Percentiles rank a stretch among this genome's conserved stretches.
Conservation (phyloP, 2,329 filamentous ascomycete genomes). For the Ilyonectria mors-panacis region DNA sequence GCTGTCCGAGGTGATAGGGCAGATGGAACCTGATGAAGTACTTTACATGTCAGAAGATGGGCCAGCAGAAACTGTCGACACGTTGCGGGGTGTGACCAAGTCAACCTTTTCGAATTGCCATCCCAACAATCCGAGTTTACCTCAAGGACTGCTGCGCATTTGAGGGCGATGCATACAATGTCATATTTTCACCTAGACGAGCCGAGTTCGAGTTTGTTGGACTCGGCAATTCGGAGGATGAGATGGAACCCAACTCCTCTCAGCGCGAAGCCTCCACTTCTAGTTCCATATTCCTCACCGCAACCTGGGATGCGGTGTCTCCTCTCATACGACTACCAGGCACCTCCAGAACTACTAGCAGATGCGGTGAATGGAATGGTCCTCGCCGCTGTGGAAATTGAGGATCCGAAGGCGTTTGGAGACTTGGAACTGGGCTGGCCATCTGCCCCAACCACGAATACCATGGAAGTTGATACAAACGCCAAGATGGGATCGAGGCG, state of each 20-base stretch:
- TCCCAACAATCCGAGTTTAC: constrained; percentile 71
- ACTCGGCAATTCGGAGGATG: constrained; percentile 29
- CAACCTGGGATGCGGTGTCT: constrained; percentile 73
- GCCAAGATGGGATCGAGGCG: background rate
- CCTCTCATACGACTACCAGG: constrained; percentile 76
- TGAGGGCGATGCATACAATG: constrained; percentile 83
- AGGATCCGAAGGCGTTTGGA: constrained; percentile 66
- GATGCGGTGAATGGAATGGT: constrained; percentile 81
- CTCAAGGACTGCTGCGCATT: constrained; percentile 74
- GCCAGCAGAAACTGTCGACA: constrained; percentile 69
- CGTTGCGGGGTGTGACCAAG: constrained; percentile 62
- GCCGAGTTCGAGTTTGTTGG: constrained; percentile 36
- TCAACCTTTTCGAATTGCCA: constrained; percentile 67
- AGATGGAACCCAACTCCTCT: constrained; percentile 71
- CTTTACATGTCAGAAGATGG: constrained; percentile 79
- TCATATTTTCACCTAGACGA: constrained; percentile 77
- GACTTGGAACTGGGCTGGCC: constrained; percentile 36
- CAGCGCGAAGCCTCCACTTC: constrained; percentile 70
- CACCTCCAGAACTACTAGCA: constrained; percentile 69
- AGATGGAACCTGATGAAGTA: constrained; percentile 71
- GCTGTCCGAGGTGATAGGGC: constrained; percentile 69
- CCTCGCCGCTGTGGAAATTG: constrained; percentile 75
- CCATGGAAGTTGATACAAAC: constrained; percentile 34
- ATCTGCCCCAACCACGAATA: constrained; percentile 29
- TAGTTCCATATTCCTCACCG: constrained; percentile 70